phyloP scores from a whole-genome alignment of 2,329 filamentous ascomycete genomes.

The Trichoderma cornu-damae region DNA sequence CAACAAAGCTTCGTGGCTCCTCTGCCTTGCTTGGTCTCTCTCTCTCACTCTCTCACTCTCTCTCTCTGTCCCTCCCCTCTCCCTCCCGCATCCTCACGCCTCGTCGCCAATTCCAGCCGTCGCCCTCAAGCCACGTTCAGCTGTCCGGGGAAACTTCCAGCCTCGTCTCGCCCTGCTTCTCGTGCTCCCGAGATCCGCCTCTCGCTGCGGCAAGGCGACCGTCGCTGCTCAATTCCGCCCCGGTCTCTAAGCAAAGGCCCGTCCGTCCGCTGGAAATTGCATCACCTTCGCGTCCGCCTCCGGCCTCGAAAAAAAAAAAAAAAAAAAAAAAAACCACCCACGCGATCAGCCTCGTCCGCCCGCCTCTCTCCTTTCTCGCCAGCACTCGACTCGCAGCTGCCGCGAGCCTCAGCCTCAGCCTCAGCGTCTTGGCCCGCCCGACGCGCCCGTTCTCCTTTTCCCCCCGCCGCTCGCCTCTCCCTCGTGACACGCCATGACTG shows the following conservation, averaged over 20 bases:
- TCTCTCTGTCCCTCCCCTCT: too few relatives aligned
- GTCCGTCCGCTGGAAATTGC: too few relatives aligned
- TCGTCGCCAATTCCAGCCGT: not conserved
- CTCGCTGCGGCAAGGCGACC: constrained; percentile 5
- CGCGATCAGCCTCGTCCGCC: constrained; percentile 22
- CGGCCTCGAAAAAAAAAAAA: too few relatives aligned
- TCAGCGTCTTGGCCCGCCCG: too few relatives aligned
- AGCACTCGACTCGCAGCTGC: constrained; percentile 11
- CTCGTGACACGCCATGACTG: constrained; percentile 65
- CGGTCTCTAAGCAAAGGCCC: constrained; percentile 10
- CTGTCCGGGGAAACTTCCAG: not conserved
- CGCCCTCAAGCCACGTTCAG: not conserved
- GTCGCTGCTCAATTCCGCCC: constrained; percentile 17
- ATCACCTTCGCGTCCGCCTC: constrained; percentile 23
- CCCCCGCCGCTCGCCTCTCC: constrained; percentile 20
- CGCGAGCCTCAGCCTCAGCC: too few relatives aligned
- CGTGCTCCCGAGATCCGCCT: not conserved
- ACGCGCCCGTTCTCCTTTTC: constrained; percentile 3
- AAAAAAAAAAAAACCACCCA: constrained; percentile 19
- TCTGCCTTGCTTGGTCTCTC: constrained; percentile 16
- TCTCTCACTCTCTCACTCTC: too few relatives aligned
- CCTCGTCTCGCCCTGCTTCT: constrained; percentile 9
- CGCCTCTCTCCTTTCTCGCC: constrained; percentile 16
- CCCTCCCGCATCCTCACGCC: not conserved
- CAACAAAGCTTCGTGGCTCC: constrained; percentile 8